Base-by-base conservation (phyloP, 106 monocot genomes). In the Allium fistulosum region DNA sequence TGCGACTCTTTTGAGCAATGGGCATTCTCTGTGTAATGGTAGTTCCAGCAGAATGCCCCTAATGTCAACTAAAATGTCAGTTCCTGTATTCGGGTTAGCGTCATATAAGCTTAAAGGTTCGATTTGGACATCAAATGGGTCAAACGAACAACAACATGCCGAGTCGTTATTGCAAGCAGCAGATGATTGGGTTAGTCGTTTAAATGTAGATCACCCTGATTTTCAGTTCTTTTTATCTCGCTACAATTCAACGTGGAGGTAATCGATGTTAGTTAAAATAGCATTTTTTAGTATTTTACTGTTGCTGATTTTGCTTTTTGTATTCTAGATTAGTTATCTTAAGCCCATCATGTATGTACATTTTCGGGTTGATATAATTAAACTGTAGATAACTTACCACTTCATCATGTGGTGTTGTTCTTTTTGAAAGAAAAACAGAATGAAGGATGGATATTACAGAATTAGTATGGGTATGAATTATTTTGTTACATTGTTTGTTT, bases 41-140 rank as follows among this genome's bases (percentile, higher is more conserved):
- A 28, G 28, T 16, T 76, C 80, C 7, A 63, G 17, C 45, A 58
- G 48, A 9, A 55, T 70, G 37, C 63, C 12, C 7, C 74, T 76
- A 16, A 57, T 17, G 51, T 58, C 67, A 26, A 52, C 22, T 11
- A 86, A 75, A 58, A 51, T 95, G 57, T 51, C 75, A 3, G 51
- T 95, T 63, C 85, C 85, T 17, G 61, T 73, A 7, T 88, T 95
- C 72, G 95, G 91, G 10, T 70, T 95, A 22, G 91, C 91, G 26
- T 86, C 91, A 15, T 91, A 91, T 67, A 95, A 88, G 72, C 76
- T 95, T 56, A 75, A 72, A 59, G 76, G 76, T 7, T 82, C 83
- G 9, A 83, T 88, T 56, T 95, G 95, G 95, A 76, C 59, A 2
- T 69, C 86, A 37, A 74, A 80, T 55, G 80, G 72, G 10, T n/a